Conservation (phyloP, 2,329 filamentous ascomycete genomes). For the Aspergillus calidoustus region DNA sequence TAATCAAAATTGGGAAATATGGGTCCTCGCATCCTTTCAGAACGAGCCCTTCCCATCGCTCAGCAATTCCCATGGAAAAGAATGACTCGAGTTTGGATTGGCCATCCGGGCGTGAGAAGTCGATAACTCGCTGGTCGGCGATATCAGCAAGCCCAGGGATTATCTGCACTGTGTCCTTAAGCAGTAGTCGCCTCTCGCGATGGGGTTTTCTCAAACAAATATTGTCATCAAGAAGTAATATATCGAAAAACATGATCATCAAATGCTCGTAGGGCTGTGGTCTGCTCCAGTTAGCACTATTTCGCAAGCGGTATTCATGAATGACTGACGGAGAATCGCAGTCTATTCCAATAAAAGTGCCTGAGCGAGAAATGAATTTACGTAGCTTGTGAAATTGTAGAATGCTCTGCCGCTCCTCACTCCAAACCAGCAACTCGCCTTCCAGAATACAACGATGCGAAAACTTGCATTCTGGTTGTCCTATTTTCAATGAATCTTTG, state of each 20-base stretch:
- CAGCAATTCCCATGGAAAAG: constrained; percentile 70
- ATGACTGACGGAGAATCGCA: constrained; percentile 68
- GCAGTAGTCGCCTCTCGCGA: constrained; percentile 50
- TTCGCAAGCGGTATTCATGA: background rate
- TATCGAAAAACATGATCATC: constrained; percentile 66
- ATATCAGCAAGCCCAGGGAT: constrained; percentile 68
- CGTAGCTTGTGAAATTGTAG: constrained; percentile 81
- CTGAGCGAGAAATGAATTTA: constrained; percentile 76
- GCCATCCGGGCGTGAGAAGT: constrained; percentile 63
- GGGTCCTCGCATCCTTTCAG: constrained; percentile 76
- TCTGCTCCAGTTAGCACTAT: constrained; percentile 33
- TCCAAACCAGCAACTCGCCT: constrained; percentile 81
- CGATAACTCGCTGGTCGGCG: constrained; percentile 68
- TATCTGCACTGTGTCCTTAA: constrained; percentile 60
- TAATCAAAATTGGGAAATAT: constrained; percentile 66
- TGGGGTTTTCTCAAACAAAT: constrained; percentile 54
- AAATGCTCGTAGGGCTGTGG: constrained; percentile 60
- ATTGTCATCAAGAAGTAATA: constrained; percentile 62
- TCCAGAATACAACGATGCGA: constrained; percentile 74
- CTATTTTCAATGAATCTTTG: constrained; percentile 66
- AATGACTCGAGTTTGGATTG: constrained; percentile 61
- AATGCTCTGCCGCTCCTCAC: constrained; percentile 66
- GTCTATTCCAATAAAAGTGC: constrained; percentile 68
- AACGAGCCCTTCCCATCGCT: constrained; percentile 76
- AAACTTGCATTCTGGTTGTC: constrained; percentile 62